Base-by-base conservation (phyloP, 768 basidiomycete genomes). In the Mycena rebaudengoi region DNA sequence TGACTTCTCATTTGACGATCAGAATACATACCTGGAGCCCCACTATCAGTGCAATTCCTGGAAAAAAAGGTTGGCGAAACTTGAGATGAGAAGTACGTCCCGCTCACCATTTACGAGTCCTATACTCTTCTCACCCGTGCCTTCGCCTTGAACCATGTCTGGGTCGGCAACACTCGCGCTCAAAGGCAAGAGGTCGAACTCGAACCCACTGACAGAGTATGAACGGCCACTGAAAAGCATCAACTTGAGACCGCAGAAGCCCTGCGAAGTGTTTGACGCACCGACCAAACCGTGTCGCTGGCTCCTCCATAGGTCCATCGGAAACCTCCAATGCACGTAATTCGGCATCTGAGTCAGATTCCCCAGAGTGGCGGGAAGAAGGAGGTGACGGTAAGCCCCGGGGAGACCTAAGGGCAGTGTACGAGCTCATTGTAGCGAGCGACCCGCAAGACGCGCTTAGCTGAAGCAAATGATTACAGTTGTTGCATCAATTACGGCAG, bases 31-130 rank as follows among this genome's bases (percentile, higher is more conserved):
- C 91, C 83, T 96, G 95, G 68, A 87, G 76, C 7, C 95, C 94
- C 18, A 92, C 88, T 65, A 96, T 86, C 41, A 98, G 79, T 28
- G 92, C 95, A 67, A 97, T 86, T n/a, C 92, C 95, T 94, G 66
- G 12, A 53, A 26, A 33, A 23, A 33, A 33, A 23, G 25, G 21
- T 59, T 44, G 33, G 29, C 50, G 23, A 50, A 56, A 26, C 37
- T 29, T 20, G 23, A n/a, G 11, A 59, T 13, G 55, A 28, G 20
- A 25, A 62, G 6, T 29, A 20, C 43, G 51, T 1, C n/a, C 48
- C 26, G 73, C 85, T 60, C 69, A 91, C 95, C 93, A 69, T 94
- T 93, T 26, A 93, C 70, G 23, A 97, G 74, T 13, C 90, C 85
- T 10, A 96, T 86, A 66, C 77, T 92, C 75, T 93, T 95, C 71